Conservation (phyloP, 225 moss, liverwort and hornwort species). For the Marchantia polymorpha region DNA sequence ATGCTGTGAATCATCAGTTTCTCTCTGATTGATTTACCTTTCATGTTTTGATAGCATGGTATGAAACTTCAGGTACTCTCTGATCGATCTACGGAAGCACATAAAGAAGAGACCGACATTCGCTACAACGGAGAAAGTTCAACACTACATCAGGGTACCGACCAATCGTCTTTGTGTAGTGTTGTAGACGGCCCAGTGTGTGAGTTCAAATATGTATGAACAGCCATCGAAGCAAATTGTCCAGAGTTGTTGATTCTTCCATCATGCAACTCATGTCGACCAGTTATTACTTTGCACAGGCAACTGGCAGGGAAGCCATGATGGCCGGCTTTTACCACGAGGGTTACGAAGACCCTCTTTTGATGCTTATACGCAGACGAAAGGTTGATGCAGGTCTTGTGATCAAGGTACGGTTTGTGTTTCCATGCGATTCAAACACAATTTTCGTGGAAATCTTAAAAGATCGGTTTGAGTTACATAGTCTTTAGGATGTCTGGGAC, state of each 20-base stretch:
- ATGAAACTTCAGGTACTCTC: slow-evolving; percentile 58
- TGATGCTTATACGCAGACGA: slow-evolving; percentile 82
- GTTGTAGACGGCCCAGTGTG: background rate
- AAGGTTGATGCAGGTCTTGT: slow-evolving; percentile 76
- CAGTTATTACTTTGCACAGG: slow-evolving; percentile 31
- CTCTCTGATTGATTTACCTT: background rate
- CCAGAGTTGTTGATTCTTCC: background rate
- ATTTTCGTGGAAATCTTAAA: too few relatives aligned
- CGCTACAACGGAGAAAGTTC: slow-evolving; percentile 95
- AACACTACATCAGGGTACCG: slow-evolving; percentile 55
- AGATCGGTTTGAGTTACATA: background rate
- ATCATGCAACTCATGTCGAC: background rate
- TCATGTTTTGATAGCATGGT: background rate
- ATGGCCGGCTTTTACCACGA: slow-evolving; percentile 82
- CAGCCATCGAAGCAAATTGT: background rate
- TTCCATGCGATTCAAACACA: background rate
- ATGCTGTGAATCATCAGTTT: too few relatives aligned
- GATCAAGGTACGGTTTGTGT: slow-evolving; percentile 48
- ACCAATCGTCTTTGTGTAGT: background rate
- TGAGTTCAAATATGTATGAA: background rate
- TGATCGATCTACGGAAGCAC: slow-evolving; percentile 74
- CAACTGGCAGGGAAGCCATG: slow-evolving; percentile 74
- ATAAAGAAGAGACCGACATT: slow-evolving; percentile 89
- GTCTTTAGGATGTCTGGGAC: background rate
- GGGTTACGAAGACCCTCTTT: slow-evolving; percentile 81